Evolutionary conservation across 2,329 filamentous ascomycete genomes (phyloP), one percentile per base, ranked within the genome.

Genomic region (Grosmannia serpens): DNA sequence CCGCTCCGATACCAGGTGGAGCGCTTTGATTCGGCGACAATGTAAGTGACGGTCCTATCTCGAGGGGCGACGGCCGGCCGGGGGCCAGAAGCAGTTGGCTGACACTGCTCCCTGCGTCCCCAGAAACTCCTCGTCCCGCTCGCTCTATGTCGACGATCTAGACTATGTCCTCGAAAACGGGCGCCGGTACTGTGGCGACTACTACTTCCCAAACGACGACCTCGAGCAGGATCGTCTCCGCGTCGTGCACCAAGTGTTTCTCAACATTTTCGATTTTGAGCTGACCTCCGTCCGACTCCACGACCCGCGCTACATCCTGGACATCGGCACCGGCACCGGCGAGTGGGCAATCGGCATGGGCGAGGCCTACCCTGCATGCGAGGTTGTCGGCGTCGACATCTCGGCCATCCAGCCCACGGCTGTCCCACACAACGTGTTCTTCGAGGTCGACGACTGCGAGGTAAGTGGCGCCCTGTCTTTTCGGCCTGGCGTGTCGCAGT

Each of bases 151-250:
- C 53, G 68, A 69, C 7, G 68, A 70, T 29, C 59, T 69, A 50
- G 75, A 83, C 61, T 83, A 80, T 62, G 71, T 73, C 54, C 75
- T 72, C 59, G 79, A 83, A 64, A 82, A 84, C 64, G 81, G 81
- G n/a, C 73, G 80, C 27, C 73, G 81, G 29, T 84, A 84, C 60
- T 81, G 83, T 64, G 73, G 73, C 49, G 81, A 79, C 13, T 84
- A 84, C 64, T 77, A 77, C 58, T 81, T 83, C 55, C 81, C 82
- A 29, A 84, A 83, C 58, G 82, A 84, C 60, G 81, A 83, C 54
- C 69, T 75, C 6, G 81, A 84, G 68, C 69, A 71, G 58, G 69
- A 69, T 27, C 68, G 70, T 3, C 64, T 70, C 62, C 69, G 68
- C 33, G 65, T 70, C 53, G 58, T 67, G 44, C 67, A 70, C 62